A percentile compares a stretch with the other conserved stretches of the same genome.
phyloP scores from a whole-genome alignment of 2,329 filamentous ascomycete species.

The Cladophialophora carrionii region DNA sequence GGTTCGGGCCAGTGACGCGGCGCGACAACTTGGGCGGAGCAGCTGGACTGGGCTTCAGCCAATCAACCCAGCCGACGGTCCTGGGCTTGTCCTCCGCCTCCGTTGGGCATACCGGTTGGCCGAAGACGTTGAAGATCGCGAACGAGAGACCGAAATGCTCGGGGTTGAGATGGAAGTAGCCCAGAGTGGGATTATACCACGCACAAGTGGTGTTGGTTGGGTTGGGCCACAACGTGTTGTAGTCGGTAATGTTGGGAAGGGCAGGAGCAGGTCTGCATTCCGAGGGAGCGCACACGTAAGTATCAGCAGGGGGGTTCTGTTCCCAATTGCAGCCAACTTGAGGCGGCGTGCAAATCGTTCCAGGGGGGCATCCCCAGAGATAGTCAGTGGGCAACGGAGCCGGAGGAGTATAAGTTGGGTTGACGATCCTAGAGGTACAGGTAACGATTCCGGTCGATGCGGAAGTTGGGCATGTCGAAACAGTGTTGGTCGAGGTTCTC shows the following conservation, averaged over 20 bases:
- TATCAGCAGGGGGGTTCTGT: slow-evolving; percentile 45
- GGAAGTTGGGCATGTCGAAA: slow-evolving; percentile 16
- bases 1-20: slow-evolving; percentile 12
- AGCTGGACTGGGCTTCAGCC: slow-evolving; percentile 6
- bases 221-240: slow-evolving; percentile 10
- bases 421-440: slow-evolving; percentile 41
- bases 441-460: slow-evolving; percentile 32
- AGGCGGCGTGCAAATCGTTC: slow-evolving; percentile 48
- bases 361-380: slow-evolving; percentile 51
- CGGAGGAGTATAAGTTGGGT: slow-evolving; percentile 42
- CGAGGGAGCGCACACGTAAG: slow-evolving; percentile 47
- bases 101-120: slow-evolving; percentile 27
- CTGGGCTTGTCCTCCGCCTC: background rate
- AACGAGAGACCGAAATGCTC: slow-evolving; percentile 65
- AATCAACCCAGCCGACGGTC: slow-evolving; percentile 15
- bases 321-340: slow-evolving; percentile 48
- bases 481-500: slow-evolving; percentile 19
- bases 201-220: slow-evolving; percentile 26
- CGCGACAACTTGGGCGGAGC: slow-evolving; percentile 12
- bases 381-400: slow-evolving; percentile 42
- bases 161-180: slow-evolving; percentile 68
- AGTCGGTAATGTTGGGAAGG: slow-evolving; percentile 31
- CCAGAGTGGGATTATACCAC: slow-evolving; percentile 31
- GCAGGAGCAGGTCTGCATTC: slow-evolving; percentile 46
- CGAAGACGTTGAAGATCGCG: slow-evolving; percentile 57